Evolutionary conservation across 1,284 basidiomycete species (phyloP).

Genomic region (Ceratobasidium sp.): DNA sequence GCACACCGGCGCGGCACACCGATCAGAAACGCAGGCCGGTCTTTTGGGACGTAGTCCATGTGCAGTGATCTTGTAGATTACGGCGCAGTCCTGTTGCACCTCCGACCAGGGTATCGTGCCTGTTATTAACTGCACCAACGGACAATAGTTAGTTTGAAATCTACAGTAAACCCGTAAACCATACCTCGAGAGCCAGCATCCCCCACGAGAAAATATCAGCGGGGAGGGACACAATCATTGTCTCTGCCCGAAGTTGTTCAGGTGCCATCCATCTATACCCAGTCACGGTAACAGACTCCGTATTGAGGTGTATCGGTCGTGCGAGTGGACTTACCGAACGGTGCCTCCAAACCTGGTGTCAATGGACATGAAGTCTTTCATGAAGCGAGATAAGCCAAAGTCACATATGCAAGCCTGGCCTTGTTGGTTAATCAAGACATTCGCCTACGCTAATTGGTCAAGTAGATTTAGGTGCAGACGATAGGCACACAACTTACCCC

Average conservation of each 20-base stretch:
- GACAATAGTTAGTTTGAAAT: too few relatives aligned
- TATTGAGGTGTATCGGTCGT: background rate
- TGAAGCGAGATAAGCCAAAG: constrained; percentile 37
- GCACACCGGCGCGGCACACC: background rate
- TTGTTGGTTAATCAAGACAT: constrained; percentile 24
- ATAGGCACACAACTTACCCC: constrained; percentile 12
- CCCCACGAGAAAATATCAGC: constrained; percentile 42
- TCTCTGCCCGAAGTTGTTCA: constrained; percentile 31
- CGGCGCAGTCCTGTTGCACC: constrained; percentile 34
- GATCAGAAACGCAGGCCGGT: constrained; percentile 7
- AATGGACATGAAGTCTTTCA: constrained; percentile 43
- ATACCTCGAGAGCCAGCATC: constrained; percentile 34
- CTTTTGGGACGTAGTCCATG: constrained; percentile 16
- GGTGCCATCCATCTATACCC: constrained; percentile 36
- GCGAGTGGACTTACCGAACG: constrained; percentile 22
- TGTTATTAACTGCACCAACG: constrained; percentile 6
- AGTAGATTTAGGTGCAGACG: too few relatives aligned
- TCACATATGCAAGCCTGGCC: constrained; percentile 38
- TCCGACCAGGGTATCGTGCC: constrained; percentile 38
- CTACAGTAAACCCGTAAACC: background rate
- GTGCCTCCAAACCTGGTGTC: constrained; percentile 38
- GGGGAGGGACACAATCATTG: constrained; percentile 36
- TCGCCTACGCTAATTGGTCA: constrained; percentile 4
- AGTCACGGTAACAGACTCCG: background rate
- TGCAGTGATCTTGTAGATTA: constrained; percentile 36